These are phyloP conservation scores for Lineolata rhizophorae DNA, from an alignment of 495 filamentous ascomycete genomes.

Conservation along the genomic window DNA sequence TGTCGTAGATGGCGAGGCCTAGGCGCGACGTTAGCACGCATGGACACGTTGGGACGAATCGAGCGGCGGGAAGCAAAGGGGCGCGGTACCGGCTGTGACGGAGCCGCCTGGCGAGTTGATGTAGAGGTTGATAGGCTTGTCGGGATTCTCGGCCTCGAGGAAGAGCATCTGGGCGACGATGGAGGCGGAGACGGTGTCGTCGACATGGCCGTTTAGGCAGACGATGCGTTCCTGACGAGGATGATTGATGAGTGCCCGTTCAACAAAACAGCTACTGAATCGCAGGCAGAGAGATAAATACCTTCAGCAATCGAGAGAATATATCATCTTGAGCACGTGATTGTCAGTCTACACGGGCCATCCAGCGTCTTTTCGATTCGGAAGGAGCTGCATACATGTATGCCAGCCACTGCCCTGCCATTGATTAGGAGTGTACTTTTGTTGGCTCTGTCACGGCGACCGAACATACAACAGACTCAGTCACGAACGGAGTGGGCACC, in stretches of 20 bases:
- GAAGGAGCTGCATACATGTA: conserved; percentile 37
- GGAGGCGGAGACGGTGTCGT: conserved; percentile 69
- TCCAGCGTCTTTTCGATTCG: conserved; percentile 3
- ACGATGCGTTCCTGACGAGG: conserved; percentile 74
- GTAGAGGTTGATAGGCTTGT: conserved; percentile 89
- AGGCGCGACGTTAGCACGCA: too few relatives aligned
- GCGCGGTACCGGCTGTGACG: conserved; percentile 49
- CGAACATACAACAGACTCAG: conserved; percentile 39
- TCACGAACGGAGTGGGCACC: conserved; percentile 22
- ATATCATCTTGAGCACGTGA: conserved; percentile 45
- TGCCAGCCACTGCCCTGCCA: conserved; percentile 82
- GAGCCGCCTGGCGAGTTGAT: conserved; percentile 92
- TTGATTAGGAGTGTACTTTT: neutral
- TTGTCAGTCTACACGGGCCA: conserved; percentile 10
- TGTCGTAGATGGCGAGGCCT: conserved; percentile 93
- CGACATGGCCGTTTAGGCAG: conserved; percentile 79
- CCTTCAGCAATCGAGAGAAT: conserved; percentile 60
- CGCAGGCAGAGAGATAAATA: conserved; percentile 14
- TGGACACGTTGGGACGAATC: too few relatives aligned
- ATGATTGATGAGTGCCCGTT: too few relatives aligned
- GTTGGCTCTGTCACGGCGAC: neutral
- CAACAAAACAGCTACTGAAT: conserved; percentile 16
- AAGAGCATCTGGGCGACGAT: conserved; percentile 92
- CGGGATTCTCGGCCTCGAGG: conserved; percentile 88
- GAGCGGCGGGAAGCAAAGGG: neutral